A percentile compares a stretch with the other conserved stretches of the same genome.
Conservation (phyloP, 2,329 filamentous ascomycete species). For the Fusarium graminum region DNA sequence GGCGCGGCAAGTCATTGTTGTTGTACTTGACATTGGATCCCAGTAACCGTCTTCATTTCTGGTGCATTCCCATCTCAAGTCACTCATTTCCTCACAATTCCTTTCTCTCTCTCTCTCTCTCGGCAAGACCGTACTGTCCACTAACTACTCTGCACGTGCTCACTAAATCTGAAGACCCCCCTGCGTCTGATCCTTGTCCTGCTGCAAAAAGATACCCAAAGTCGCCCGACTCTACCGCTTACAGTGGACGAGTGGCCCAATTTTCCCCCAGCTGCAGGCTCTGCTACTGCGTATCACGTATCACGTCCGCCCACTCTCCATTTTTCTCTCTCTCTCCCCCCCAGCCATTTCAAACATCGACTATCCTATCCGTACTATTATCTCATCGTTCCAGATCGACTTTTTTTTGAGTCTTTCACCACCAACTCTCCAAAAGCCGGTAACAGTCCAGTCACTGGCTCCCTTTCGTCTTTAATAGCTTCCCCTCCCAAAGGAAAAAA, state of each 20-base stretch:
- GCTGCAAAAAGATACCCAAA: neutral
- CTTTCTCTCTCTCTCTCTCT: constrained; percentile 6
- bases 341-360: constrained; percentile 25
- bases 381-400: constrained; percentile 10
- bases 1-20: constrained; percentile 7
- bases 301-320: constrained; percentile 11
- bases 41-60: constrained; percentile 24
- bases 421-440: neutral
- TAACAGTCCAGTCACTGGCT: constrained; percentile 2
- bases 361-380: neutral
- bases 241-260: constrained; percentile 27
- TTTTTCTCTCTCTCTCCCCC: constrained; percentile 10
- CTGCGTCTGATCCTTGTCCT: neutral
- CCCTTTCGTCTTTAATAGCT: neutral
- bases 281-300: constrained; percentile 23
- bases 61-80: constrained; percentile 24
- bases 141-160: neutral
- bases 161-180: neutral
- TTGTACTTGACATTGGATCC: neutral
- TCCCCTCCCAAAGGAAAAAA: neutral
- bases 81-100: constrained; percentile 33
- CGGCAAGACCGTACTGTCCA: neutral
- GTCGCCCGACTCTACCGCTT: constrained; percentile 32
- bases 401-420: neutral
- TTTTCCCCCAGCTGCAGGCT: constrained; percentile 35